phyloP scores from a whole-genome alignment of 2,329 filamentous ascomycete genomes.

The Neopestalotiopsis clavispora region DNA sequence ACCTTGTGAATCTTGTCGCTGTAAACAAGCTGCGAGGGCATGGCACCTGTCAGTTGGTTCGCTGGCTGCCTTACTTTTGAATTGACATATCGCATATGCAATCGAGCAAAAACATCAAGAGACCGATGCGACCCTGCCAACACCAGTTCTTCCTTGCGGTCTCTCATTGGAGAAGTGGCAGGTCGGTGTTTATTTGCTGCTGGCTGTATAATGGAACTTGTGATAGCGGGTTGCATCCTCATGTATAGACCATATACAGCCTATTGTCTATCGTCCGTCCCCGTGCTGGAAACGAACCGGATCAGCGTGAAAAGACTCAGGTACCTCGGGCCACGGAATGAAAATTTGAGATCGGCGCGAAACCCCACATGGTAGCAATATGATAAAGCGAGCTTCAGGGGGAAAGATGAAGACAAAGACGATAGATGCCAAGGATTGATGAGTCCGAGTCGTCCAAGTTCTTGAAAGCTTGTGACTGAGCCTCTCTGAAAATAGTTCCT shows the following conservation, averaged over 20 bases:
- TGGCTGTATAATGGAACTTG: not conserved
- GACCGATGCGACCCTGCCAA: too few relatives aligned
- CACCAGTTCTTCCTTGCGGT: too few relatives aligned
- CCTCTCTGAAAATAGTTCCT: too few relatives aligned
- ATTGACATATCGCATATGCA: too few relatives aligned
- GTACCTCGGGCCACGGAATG: not conserved
- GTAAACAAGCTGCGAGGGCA: not conserved
- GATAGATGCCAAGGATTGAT: too few relatives aligned
- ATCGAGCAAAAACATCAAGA: too few relatives aligned
- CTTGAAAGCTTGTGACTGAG: too few relatives aligned
- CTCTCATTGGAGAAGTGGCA: too few relatives aligned
- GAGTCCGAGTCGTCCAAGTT: too few relatives aligned
- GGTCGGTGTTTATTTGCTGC: not conserved
- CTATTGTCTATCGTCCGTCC: not conserved
- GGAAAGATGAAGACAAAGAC: not conserved
- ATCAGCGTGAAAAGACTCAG: not conserved
- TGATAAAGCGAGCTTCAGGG: not conserved
- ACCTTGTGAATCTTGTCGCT: not conserved
- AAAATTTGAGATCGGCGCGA: not conserved
- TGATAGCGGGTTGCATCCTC: not conserved
- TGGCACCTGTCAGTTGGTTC: too few relatives aligned
- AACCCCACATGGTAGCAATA: not conserved
- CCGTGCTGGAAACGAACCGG: not conserved
- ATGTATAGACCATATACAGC: not conserved
- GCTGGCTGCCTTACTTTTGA: too few relatives aligned